Conservation (phyloP, 73 alveolate species). For the Paramecium tetraurelia region DNA sequence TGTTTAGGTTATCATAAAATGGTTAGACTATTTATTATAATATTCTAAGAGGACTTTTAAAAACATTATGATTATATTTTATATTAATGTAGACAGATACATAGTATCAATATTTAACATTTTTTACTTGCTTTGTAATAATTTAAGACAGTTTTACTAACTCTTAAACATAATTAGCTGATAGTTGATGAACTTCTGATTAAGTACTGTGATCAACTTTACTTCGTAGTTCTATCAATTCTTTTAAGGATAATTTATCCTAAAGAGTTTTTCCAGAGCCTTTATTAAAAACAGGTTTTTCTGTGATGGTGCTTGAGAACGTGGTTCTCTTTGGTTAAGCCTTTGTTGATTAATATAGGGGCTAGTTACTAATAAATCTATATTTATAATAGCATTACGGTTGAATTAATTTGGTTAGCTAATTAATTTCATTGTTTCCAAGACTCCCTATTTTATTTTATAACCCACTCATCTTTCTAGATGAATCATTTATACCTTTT, state of each 20-base stretch:
- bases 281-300: not conserved
- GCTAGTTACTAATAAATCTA: not conserved
- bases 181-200: not conserved
- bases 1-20: not conserved
- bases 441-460: not conserved
- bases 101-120: not conserved
- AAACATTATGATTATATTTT: not conserved
- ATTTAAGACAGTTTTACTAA: constrained; percentile 26
- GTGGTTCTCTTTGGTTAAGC: not conserved
- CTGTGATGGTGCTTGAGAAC: not conserved
- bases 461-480: constrained; percentile 11
- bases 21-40: not conserved
- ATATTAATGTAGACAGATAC: not conserved
- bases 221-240: constrained; percentile 20
- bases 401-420: not conserved
- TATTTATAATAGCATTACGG: not conserved
- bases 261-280: not conserved
- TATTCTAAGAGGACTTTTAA: not conserved
- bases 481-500: not conserved
- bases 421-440: not conserved
- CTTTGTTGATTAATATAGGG: not conserved
- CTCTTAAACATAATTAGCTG: constrained; percentile 22
- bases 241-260: constrained; percentile 21
- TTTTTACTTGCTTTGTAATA: not conserved
- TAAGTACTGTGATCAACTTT: not conserved